Evolutionary conservation across 164 flowering plant genomes (phyloP), one percentile per base, ranked within the genome.

Genomic region (Magnolia officinalis): DNA sequence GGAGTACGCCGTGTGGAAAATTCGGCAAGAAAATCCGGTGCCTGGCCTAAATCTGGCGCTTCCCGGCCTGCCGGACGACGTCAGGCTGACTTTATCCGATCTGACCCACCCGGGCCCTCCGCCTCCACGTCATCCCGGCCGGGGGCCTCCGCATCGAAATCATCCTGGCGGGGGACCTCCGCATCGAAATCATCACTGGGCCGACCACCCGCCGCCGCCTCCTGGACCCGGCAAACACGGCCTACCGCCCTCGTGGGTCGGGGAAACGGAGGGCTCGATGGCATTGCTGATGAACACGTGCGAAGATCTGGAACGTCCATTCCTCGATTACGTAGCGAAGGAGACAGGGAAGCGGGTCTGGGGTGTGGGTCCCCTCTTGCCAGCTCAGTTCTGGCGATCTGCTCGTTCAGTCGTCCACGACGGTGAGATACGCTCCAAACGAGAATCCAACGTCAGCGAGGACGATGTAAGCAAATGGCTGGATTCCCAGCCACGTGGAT

Each of bases 301-400:
- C 75, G 82, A 80, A 19, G 89, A 83, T 66, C 83, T 90, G 1
- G 95, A 89, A 75, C 74, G 81, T 61, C 87, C 84, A 13, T 89
- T 88, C 50, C 37, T 92, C 1, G 79, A 83, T 1, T 88, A 87
- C 82, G 5, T 92, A 8, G 81, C 84, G 0, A 66, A 61, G 9
- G 80, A 82, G 50, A 78, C 80, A 0, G 82, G 81, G 4, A 82
- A 78, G 61, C 91, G 92, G 19, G 89, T 88, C 2, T 85, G 83
- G 81, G 87, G 91, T 1, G 87, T 90, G 6, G 92, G 95, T 11
- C 97, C 93, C 2, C 84, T 92, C 11, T 68, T 89, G 69, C 95
- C 93, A 1, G 86, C 83, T 8, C 76, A 82, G 50, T 90, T 80
- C 67, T 92, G 92, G 91, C 13, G 61, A 55, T 78, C 89, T 2